phyloP scores from a whole-genome alignment of 2,329 filamentous ascomycete species.

The Thermomyces lanuginosus region DNA sequence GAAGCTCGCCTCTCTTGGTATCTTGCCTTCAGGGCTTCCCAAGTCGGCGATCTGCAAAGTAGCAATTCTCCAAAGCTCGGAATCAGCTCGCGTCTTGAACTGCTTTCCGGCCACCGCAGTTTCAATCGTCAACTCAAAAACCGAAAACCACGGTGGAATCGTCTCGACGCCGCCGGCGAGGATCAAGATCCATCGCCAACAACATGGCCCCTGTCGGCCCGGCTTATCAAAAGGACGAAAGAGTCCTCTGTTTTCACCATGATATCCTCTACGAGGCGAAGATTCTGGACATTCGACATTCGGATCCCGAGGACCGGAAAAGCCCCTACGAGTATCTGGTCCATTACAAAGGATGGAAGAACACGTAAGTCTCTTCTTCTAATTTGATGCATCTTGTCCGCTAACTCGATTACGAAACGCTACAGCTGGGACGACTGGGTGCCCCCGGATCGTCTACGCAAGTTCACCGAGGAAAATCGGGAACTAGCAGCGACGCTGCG shows the following conservation, averaged over 20 bases:
- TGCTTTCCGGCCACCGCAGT: too few species aligned
- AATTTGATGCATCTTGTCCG: constrained; percentile 1
- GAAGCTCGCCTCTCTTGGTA: too few species aligned
- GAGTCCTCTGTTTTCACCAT: constrained; percentile 90
- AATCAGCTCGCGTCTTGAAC: too few species aligned
- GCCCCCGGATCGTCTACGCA: constrained; percentile 76
- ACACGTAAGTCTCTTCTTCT: constrained; percentile 48
- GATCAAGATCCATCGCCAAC: too few species aligned
- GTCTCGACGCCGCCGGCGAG: too few species aligned
- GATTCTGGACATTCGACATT: constrained; percentile 59
- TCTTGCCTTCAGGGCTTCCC: too few species aligned
- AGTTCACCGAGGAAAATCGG: constrained; percentile 87
- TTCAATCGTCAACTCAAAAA: too few species aligned
- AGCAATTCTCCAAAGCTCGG: too few species aligned
- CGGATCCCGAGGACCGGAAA: constrained; percentile 48
- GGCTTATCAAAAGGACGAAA: constrained; percentile 62
- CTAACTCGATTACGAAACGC: constrained; percentile 6
- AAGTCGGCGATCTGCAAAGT: too few species aligned
- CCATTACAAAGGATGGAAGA: constrained; percentile 99
- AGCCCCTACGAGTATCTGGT: constrained; percentile 75
- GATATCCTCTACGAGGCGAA: constrained; percentile 97
- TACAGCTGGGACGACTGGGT: constrained; percentile 95
- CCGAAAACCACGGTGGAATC: too few species aligned
- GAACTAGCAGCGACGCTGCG: constrained; percentile 51
- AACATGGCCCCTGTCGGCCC: constrained; percentile 44